Percentiles rank a stretch among this genome's conserved stretches.
Evolutionary conservation across 768 basidiomycete genomes (phyloP).

Genomic region (Panus rudis): DNA sequence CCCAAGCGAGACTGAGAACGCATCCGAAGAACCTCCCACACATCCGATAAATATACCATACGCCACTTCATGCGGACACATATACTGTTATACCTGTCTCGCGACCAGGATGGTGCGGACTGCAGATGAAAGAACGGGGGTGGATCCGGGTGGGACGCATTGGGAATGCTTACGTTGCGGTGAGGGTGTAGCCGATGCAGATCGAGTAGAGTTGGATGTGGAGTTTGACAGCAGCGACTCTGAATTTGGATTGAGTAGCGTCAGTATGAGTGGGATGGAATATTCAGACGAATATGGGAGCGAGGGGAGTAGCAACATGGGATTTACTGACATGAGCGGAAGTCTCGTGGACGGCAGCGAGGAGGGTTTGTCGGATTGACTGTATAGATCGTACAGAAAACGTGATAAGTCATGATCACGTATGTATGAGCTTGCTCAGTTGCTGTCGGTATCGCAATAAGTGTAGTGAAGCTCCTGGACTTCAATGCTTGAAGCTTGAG

Average conservation of each 20-base stretch:
- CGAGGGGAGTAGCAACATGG: constrained; percentile 21
- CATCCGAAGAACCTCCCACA: constrained; percentile 38
- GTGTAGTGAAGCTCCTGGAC: too few relatives aligned
- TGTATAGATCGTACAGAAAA: too few relatives aligned
- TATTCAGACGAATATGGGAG: constrained; percentile 19
- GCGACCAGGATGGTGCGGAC: constrained; percentile 73
- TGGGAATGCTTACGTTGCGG: constrained; percentile 88
- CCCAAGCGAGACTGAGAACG: constrained; percentile 16
- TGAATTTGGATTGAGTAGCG: constrained; percentile 16
- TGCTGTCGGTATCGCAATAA: too few relatives aligned
- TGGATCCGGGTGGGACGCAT: constrained; percentile 35
- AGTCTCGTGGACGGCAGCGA: constrained; percentile 25
- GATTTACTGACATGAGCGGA: constrained; percentile 22
- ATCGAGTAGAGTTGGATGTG: constrained; percentile 45
- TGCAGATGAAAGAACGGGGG: constrained; percentile 44
- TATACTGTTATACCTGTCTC: constrained; percentile 93
- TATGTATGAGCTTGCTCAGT: too few relatives aligned
- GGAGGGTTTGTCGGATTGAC: constrained; percentile 15
- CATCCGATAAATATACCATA: constrained; percentile 79
- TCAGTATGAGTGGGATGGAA: constrained; percentile 10
- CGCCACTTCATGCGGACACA: constrained; percentile 73
- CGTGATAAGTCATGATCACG: too few relatives aligned
- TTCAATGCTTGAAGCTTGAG: too few relatives aligned
- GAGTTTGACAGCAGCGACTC: constrained; percentile 22
- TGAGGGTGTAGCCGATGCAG: constrained; percentile 54